Base-by-base conservation (phyloP, 371 early-diverging fungal genomes). In the Mucor irregularis region DNA sequence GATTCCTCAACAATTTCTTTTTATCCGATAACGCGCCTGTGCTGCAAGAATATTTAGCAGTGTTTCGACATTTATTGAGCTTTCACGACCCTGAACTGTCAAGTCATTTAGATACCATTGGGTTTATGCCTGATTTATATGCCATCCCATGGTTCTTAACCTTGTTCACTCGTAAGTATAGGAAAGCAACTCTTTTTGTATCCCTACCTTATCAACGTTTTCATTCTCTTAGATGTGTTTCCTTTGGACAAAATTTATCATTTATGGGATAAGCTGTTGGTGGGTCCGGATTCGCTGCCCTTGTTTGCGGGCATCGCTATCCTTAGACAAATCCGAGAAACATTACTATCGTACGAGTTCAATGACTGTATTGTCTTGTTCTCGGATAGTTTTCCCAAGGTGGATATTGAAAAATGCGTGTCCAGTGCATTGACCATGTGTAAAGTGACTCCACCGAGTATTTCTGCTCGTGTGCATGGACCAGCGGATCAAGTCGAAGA, bases 101-200 rank as follows among this genome's bases (percentile, higher is more conserved):
- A 2, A 68, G 65, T 17, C 89, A 92, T 66, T 57, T 91, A 35
- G 74, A 79, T 22, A 56, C 58, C 5, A 83, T 91, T 44, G 85
- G 84, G 2, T 84, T 91, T 43, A 66, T 74, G 21, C 90, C 90
- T 4, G 85, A 91, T 24, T 67, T 91, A 6, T 93, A 87, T 58
- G 91, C 92, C 9, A 90, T 93, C 14, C 86, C 90, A 7, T 93
- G 92, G 90, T 87, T 91, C 55, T 76, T 91, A 69, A 91, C 93
- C 0, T 62, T 91, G 14, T 93, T 90, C 64, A 88, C 93, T 1
- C 91, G 88, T 85, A 78, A 78, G 83, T 69, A 4, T 14, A 16
- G 16, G 2, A 8, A n/a, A n/a, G n/a, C n/a, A n/a, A n/a, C n/a
- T n/a, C n/a, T n/a, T 42, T 42, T 14, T 35, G 2, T 42, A n/a